Percentiles rank a stretch among this genome's conserved stretches.
Evolutionary conservation across 805 yeast species (phyloP).

Genomic region (Teunomyces atbi): DNA sequence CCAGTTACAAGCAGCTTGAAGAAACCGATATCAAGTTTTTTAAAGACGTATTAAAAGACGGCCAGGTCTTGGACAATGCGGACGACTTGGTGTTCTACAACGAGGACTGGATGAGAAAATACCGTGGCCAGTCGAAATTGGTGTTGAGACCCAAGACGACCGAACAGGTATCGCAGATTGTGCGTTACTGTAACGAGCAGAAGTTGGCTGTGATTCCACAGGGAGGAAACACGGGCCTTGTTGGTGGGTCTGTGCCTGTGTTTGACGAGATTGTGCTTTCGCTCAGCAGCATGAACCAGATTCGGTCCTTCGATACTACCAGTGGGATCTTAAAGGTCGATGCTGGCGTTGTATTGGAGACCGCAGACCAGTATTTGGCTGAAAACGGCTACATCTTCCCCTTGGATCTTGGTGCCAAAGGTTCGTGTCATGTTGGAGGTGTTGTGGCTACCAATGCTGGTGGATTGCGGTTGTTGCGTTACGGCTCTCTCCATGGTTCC

Average conservation of each 20-base stretch:
- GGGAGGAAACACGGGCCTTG: constrained; percentile 96
- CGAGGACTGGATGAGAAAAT: constrained; percentile 94
- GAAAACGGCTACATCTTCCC: constrained; percentile 92
- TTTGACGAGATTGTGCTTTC: constrained; percentile 86
- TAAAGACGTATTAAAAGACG: constrained; percentile 52
- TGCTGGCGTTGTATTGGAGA: constrained; percentile 86
- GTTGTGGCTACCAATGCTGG: constrained; percentile 96
- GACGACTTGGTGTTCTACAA: constrained; percentile 72
- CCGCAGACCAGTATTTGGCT: constrained; percentile 73
- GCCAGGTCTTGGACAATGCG: constrained; percentile 49
- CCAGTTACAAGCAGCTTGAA: constrained; percentile 50
- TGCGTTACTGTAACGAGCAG: constrained; percentile 76
- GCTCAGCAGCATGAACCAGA: constrained; percentile 65
- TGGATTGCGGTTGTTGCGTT: constrained; percentile 81
- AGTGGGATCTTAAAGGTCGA: constrained; percentile 87
- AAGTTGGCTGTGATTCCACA: constrained; percentile 89
- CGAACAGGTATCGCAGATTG: constrained; percentile 70
- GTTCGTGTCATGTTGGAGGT: constrained; percentile 95
- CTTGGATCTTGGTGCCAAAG: constrained; percentile 92
- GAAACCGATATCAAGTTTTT: constrained; percentile 61
- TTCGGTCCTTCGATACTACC: constrained; percentile 76
- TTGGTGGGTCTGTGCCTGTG: constrained; percentile 90
- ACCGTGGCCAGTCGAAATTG: constrained; percentile 79
- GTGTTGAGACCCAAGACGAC: constrained; percentile 82
- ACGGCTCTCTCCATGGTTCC: constrained; percentile 90